Evolutionary conservation across 1,284 basidiomycete species (phyloP).

Genomic region (Microbotryomycetes sp.): DNA sequence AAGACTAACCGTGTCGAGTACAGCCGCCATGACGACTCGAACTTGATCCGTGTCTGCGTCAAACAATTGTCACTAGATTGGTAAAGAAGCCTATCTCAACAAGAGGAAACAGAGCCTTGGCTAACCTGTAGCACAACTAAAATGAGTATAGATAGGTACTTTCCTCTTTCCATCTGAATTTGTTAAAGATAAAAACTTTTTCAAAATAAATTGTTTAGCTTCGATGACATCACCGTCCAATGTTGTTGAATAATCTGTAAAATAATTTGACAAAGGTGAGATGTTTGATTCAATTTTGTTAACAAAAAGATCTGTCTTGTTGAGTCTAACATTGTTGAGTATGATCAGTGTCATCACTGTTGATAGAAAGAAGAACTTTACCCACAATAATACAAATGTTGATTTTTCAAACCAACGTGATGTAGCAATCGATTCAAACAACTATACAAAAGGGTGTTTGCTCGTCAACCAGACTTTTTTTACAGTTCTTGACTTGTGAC

Average conservation of each 20-base stretch:
- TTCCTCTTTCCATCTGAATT: neutral
- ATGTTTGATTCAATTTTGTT: constrained; percentile 9
- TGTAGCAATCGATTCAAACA: constrained; percentile 21
- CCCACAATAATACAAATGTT: constrained; percentile 12
- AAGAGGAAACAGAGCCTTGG: too few relatives aligned
- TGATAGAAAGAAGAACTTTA: neutral
- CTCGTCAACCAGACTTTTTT: neutral
- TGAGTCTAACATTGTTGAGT: too few relatives aligned
- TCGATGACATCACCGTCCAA: constrained; percentile 4
- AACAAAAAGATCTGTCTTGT: neutral
- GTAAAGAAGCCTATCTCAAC: too few relatives aligned
- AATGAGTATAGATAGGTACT: neutral
- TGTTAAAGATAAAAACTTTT: constrained; percentile 40
- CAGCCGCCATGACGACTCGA: constrained; percentile 41
- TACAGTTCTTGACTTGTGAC: too few relatives aligned
- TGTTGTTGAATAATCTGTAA: constrained; percentile 27
- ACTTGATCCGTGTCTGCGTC: constrained; percentile 33
- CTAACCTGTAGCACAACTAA: neutral
- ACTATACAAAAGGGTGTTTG: neutral
- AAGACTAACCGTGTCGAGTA: constrained; percentile 34
- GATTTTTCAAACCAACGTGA: constrained; percentile 20
- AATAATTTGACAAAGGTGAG: constrained; percentile 17
- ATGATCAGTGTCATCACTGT: too few relatives aligned
- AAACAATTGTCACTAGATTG: too few relatives aligned
- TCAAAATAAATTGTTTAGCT: constrained; percentile 36